Evolutionary conservation across 352 stramenopile species (phyloP).

Genomic region (Phytopythium kandeliae): DNA sequence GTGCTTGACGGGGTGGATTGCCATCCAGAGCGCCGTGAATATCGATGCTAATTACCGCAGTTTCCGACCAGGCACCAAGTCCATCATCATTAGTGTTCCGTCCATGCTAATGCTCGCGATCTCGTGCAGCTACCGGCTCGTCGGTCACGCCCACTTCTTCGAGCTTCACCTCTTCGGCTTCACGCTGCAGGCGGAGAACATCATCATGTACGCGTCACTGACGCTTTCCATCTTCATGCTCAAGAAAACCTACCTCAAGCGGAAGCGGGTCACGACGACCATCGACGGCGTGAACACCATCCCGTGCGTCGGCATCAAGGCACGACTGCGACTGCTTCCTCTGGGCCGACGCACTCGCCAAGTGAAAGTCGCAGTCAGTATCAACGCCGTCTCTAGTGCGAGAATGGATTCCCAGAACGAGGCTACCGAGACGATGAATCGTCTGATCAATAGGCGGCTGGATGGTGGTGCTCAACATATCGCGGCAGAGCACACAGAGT

Average conservation of each 20-base stretch:
- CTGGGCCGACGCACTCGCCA: background rate
- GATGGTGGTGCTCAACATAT: no score
- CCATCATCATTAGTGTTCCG: slow-evolving; percentile 17
- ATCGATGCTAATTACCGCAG: slow-evolving; percentile 32
- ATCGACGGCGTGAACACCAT: slow-evolving; percentile 11
- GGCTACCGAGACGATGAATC: background rate
- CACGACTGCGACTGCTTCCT: slow-evolving; percentile 9
- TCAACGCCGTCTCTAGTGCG: background rate
- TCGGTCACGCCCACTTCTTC: slow-evolving; percentile 8
- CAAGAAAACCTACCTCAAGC: slow-evolving; percentile 14
- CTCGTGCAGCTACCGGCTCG: slow-evolving; percentile 14
- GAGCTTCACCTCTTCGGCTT: slow-evolving; percentile 4
- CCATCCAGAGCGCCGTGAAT: slow-evolving; percentile 14
- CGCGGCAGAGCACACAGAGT: no score
- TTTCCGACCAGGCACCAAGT: slow-evolving; percentile 11
- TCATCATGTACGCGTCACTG: slow-evolving; percentile 18
- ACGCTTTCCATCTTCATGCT: slow-evolving; percentile 23
- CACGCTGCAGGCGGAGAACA: slow-evolving; percentile 13
- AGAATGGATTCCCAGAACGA: background rate
- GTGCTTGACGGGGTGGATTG: slow-evolving; percentile 17
- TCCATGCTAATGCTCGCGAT: slow-evolving; percentile 18
- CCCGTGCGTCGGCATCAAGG: slow-evolving; percentile 17
- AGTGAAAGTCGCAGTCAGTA: background rate
- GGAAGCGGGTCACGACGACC: slow-evolving; percentile 1
- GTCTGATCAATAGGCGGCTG: no score